Conservation (phyloP, 495 filamentous ascomycete genomes). For the Trichoderma asperelloides region DNA sequence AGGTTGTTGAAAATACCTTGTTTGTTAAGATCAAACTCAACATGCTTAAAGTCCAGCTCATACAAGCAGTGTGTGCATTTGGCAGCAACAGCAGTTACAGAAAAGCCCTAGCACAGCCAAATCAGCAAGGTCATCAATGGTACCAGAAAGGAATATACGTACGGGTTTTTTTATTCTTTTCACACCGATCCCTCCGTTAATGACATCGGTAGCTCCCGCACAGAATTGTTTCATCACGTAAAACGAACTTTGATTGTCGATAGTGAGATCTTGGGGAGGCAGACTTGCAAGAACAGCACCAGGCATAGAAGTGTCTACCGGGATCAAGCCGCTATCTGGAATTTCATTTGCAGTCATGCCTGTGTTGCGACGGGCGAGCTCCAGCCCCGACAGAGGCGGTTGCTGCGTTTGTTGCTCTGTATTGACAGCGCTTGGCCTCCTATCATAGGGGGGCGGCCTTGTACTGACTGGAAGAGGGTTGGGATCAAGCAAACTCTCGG, state of each 20-base stretch:
- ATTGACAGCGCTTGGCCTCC: too few species aligned
- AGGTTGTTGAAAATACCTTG: constrained; percentile 22
- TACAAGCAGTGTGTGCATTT: constrained; percentile 33
- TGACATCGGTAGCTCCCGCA: constrained; percentile 30
- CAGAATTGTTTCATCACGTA: constrained; percentile 35
- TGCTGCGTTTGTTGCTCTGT: not conserved
- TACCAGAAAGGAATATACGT: constrained; percentile 12
- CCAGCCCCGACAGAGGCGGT: not conserved
- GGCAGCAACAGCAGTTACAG: constrained; percentile 20
- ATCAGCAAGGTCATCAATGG: not conserved
- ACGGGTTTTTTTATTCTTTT: constrained; percentile 29
- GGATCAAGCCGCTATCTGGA: not conserved
- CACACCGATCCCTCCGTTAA: constrained; percentile 27
- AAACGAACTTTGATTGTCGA: constrained; percentile 28
- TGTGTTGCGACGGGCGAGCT: not conserved
- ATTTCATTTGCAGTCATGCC: not conserved
- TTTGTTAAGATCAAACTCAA: constrained; percentile 29
- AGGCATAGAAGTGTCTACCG: not conserved
- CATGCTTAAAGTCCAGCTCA: constrained; percentile 28
- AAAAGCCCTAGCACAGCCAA: constrained; percentile 19
- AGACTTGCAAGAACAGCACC: not conserved
- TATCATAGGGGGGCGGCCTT: not conserved
- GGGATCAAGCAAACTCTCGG: not conserved
- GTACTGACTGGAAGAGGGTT: not conserved
- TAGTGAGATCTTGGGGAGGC: constrained; percentile 19